Conservation (phyloP, 148 eudicot species). For the Euryodendron excelsum region DNA sequence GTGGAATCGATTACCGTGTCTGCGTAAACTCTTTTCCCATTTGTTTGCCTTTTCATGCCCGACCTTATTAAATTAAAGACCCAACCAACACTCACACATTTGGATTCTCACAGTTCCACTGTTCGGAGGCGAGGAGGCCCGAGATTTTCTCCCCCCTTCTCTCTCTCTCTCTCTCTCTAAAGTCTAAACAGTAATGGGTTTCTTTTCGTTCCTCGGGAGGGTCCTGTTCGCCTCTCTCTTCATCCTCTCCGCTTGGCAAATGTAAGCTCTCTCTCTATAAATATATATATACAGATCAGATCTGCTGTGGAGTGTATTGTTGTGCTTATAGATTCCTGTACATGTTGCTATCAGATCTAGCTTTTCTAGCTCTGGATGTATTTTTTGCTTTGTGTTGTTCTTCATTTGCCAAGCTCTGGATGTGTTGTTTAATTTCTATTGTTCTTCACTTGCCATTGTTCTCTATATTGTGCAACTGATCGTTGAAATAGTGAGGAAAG, state of each 20-base stretch:
- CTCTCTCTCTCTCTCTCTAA: slow-evolving; percentile 11
- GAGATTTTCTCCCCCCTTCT: neutral
- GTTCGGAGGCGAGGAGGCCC: slow-evolving; percentile 2
- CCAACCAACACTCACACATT: neutral
- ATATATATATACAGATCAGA: neutral
- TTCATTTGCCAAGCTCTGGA: too few species aligned
- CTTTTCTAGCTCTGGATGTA: neutral
- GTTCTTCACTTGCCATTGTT: neutral
- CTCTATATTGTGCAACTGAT: neutral
- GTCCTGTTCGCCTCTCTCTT: slow-evolving; percentile 55
- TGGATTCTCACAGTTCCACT: neutral
- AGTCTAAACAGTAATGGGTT: slow-evolving; percentile 40
- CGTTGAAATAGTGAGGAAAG: neutral
- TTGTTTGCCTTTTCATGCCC: neutral
- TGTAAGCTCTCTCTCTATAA: slow-evolving; percentile 18
- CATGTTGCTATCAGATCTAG: slow-evolving; percentile 9
- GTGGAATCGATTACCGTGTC: neutral
- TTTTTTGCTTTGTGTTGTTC: neutral
- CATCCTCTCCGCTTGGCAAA: slow-evolving; percentile 72
- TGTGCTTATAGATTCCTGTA: neutral
- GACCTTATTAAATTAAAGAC: neutral
- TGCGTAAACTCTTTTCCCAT: neutral
- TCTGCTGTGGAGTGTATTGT: neutral
- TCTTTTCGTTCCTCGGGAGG: slow-evolving; percentile 54
- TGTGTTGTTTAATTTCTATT: too few species aligned